These are phyloP conservation scores for Astragalus glycyphyllos DNA, from an alignment of 306 rosid species.

Conservation along the genomic window DNA sequence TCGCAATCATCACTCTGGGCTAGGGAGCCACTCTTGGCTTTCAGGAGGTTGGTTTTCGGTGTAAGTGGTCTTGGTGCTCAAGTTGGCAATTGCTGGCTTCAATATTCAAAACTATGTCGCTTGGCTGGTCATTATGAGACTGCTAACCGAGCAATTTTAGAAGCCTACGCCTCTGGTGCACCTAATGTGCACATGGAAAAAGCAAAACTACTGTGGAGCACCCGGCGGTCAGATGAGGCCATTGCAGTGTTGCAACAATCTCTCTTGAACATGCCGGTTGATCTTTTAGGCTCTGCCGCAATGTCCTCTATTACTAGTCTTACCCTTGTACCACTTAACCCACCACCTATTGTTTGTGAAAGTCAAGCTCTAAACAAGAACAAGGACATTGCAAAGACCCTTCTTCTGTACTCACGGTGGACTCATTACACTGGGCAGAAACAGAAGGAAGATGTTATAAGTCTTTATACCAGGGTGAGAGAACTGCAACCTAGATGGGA, in stretches of 20 bases:
- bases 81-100: conserved; percentile 98
- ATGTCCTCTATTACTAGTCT: conserved; percentile 90
- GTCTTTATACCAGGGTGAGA: conserved; percentile 86
- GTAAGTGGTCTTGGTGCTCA: conserved; percentile 81
- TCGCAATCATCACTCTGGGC: conserved; percentile 95
- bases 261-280: conserved; percentile 84
- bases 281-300: conserved; percentile 76
- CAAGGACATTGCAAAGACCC: conserved; percentile 81
- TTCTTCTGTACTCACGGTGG: conserved; percentile 96
- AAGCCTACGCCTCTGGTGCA: conserved; percentile 90
- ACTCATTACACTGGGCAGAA: conserved; percentile 98
- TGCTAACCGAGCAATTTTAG: conserved; percentile 90
- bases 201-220: conserved; percentile 93
- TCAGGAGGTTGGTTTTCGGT: conserved; percentile 84
- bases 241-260: conserved; percentile 88
- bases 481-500: conserved; percentile 97
- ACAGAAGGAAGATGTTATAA: conserved; percentile 90
- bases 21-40: conserved; percentile 92
- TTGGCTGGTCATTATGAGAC: conserved; percentile 97
- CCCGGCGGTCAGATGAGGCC: conserved; percentile 94
- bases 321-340: conserved; percentile 75
- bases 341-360: conserved; percentile 60
- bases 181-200: conserved; percentile 91
- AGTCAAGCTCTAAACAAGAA: conserved; percentile 78
- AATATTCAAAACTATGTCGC: conserved; percentile 94